phyloP scores from a whole-genome alignment of 495 filamentous ascomycete species.

The Xylaria venustula region DNA sequence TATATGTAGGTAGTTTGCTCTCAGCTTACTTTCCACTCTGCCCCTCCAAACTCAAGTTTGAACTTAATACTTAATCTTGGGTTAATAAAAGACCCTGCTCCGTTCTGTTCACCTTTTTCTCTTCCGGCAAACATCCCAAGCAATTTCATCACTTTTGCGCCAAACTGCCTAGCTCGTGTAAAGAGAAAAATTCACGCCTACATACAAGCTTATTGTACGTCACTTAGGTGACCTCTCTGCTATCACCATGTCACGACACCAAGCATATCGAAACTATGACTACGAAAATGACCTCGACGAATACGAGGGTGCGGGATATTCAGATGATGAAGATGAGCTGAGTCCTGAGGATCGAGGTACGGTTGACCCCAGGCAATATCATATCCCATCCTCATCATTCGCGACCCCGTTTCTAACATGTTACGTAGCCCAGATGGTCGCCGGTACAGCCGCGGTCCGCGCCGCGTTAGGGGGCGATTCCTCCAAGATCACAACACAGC shows the following conservation, averaged over 20 bases:
- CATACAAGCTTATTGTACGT: conserved; percentile 2
- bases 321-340: conserved; percentile 48
- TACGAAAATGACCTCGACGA: conserved; percentile 61
- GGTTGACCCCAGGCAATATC: conserved; percentile 10
- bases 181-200: neutral
- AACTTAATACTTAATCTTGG: too few relatives aligned
- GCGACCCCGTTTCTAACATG: conserved; percentile 1
- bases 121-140: too few relatives aligned
- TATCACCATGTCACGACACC: conserved; percentile 59
- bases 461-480: conserved; percentile 51
- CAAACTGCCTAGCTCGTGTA: too few relatives aligned
- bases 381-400: neutral
- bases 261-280: conserved; percentile 59
- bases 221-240: neutral
- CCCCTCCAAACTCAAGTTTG: too few relatives aligned
- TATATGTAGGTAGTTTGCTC: too few relatives aligned
- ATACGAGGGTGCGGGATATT: conserved; percentile 53
- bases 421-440: conserved; percentile 45
- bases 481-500: conserved; percentile 57
- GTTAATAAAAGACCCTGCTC: too few relatives aligned
- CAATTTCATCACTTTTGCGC: too few relatives aligned
- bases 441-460: conserved; percentile 56
- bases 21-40: too few relatives aligned
- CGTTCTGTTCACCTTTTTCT: too few relatives aligned
- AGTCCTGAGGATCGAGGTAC: conserved; percentile 61